phyloP scores from a whole-genome alignment of 2,329 filamentous ascomycete species.

The Salinomyces thailandicus region DNA sequence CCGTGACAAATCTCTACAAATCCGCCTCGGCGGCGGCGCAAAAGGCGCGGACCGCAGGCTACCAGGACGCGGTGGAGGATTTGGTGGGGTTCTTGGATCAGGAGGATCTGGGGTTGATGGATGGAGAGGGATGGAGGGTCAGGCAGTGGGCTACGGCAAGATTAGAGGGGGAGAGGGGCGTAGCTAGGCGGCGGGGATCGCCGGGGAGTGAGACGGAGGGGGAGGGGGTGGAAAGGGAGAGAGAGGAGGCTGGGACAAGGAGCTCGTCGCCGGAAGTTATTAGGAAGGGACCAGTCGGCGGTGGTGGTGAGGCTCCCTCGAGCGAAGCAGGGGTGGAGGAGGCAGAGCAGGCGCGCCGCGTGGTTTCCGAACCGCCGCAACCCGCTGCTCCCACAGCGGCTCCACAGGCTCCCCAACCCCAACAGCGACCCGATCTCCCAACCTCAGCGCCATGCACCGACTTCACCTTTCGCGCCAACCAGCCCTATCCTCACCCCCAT shows the following conservation, averaged over 20 bases:
- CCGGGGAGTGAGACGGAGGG: slow-evolving; percentile 60
- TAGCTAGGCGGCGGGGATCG: slow-evolving; percentile 15
- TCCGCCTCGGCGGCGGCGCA: slow-evolving; percentile 69
- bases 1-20: slow-evolving; percentile 94
- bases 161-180: slow-evolving; percentile 45
- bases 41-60: slow-evolving; percentile 67
- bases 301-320: slow-evolving; percentile 11
- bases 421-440: slow-evolving; percentile 7
- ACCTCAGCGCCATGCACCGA: slow-evolving; percentile 14
- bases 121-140: slow-evolving; percentile 64
- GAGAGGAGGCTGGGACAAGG: slow-evolving; percentile 45
- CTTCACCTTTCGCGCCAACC: slow-evolving; percentile 58
- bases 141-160: slow-evolving; percentile 60
- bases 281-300: slow-evolving; percentile 14
- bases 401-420: slow-evolving; percentile 9
- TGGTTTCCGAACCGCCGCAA: slow-evolving; percentile 15
- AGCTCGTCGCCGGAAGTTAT: slow-evolving; percentile 27
- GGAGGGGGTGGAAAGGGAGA: slow-evolving; percentile 34
- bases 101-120: slow-evolving; percentile 64
- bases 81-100: slow-evolving; percentile 76
- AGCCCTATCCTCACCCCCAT: slow-evolving; percentile 45
- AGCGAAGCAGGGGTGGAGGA: slow-evolving; percentile 8
- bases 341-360: slow-evolving; percentile 14
- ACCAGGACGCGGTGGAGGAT: slow-evolving; percentile 89
- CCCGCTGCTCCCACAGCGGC: slow-evolving; percentile 11